Evolutionary conservation across 177 flowering plant genomes (phyloP), one percentile per base, ranked within the genome.

Genomic region (Vitis hybrid): DNA sequence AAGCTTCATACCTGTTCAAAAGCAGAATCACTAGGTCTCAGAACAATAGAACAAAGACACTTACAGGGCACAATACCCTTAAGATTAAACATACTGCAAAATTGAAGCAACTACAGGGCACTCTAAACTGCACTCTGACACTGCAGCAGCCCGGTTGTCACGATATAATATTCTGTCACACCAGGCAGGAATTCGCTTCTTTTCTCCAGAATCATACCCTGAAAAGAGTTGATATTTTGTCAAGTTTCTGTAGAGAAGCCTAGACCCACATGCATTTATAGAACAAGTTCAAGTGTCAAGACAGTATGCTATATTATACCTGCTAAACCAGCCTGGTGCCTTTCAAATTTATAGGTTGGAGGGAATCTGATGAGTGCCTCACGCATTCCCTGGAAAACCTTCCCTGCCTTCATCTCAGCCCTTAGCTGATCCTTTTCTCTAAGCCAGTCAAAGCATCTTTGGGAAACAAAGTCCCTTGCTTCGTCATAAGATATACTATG

Each of bases 161-260:
- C 99, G 92, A 70, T 85, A 96, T 61, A 96, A 75, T 59, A 96
- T 77, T 77, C 98, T 81, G 73, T 96, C 99, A 75, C 99, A 96
- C 99, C 99, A 96, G 17, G 99, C 98, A 63, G 99, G 99, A 76
- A 94, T 94, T 9, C 99, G 87, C 81, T 96, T 96, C 84, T 96
- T 96, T 87, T 94, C 99, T 50, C 99, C 93, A 12, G 97, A 92
- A 81, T 96, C 99, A 84, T 96, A 96, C 62, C 99, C 99, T 96
- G 79, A 59, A 66, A 80, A 71, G 18, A 59, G 24, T 24, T 59
- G 15, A 66, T 66, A 27, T 3, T 3, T 12, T 53, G 50, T 6
- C 32, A 64, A 20, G 9, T 64, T 50, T 64, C 2, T 27, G 46
- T 41, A 41, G 46, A 41, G 46, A 41, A 41, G 46, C 46, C 7